These are phyloP conservation scores for Pseudogymnoascus destructans DNA, from an alignment of 2,329 filamentous ascomycete species.

Conservation along the genomic window DNA sequence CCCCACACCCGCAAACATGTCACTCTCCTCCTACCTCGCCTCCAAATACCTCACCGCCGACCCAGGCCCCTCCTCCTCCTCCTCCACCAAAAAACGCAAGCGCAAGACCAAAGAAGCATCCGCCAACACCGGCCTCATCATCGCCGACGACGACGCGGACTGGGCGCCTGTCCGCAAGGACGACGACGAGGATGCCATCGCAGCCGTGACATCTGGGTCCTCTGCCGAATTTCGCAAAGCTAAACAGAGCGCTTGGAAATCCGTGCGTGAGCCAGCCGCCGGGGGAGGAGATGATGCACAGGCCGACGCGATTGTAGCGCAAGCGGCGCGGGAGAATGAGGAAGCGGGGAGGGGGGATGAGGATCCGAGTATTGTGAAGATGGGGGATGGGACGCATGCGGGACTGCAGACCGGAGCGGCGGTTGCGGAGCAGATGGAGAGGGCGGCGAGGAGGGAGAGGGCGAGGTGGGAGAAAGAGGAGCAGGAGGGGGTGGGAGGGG, in stretches of 20 bases:
- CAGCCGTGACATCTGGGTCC: constrained; percentile 34
- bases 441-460: constrained; percentile 53
- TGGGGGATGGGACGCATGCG: constrained; percentile 79
- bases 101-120: constrained; percentile 42
- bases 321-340: constrained; percentile 53
- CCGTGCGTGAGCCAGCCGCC: constrained; percentile 38
- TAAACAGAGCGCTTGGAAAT: constrained; percentile 74
- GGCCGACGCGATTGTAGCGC: constrained; percentile 67
- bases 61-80: constrained; percentile 33
- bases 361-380: constrained; percentile 46
- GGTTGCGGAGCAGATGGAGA: constrained; percentile 55
- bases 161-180: constrained; percentile 29
- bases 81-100: constrained; percentile 43
- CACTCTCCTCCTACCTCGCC: constrained; percentile 73
- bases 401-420: constrained; percentile 76
- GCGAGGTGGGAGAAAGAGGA: constrained; percentile 34
- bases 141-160: constrained; percentile 48
- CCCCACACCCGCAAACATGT: constrained; percentile 32
- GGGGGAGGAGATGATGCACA: constrained; percentile 41
- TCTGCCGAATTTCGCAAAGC: constrained; percentile 53
- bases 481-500: constrained; percentile 29
- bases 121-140: constrained; percentile 40
- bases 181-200: constrained; percentile 38
- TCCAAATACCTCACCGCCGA: constrained; percentile 76
- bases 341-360: constrained; percentile 36